phyloP scores from a whole-genome alignment of 169 alveolate genomes.

The Plasmodium malariae region DNA sequence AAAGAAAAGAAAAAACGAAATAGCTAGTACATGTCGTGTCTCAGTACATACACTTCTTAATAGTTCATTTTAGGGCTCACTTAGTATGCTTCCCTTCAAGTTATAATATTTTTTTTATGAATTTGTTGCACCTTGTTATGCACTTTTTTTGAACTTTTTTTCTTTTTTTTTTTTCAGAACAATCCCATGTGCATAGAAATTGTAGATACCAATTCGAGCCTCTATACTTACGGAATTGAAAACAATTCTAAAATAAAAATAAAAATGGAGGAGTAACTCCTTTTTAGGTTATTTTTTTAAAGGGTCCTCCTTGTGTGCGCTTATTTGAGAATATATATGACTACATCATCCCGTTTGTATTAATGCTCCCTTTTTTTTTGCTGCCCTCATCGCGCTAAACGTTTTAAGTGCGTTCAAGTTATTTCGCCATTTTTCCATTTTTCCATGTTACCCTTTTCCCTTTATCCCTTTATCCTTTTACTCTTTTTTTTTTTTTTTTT shows the following conservation, averaged over 20 bases:
- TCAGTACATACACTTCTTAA: not conserved
- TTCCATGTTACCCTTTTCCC: too few relatives aligned
- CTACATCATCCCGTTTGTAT: not conserved
- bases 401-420: too few relatives aligned
- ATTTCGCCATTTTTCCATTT: too few relatives aligned
- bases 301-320: not conserved
- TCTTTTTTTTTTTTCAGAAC: constrained; percentile 31
- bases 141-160: not conserved
- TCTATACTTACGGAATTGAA: constrained; percentile 73
- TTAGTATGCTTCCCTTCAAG: not conserved
- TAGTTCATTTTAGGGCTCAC: not conserved
- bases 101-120: not conserved
- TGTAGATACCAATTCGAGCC: constrained; percentile 67
- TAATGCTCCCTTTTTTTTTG: too few relatives aligned
- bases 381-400: too few relatives aligned
- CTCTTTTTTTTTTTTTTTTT: too few relatives aligned
- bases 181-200: constrained; percentile 69
- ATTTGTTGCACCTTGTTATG: not conserved
- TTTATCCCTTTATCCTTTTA: too few relatives aligned
- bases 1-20: not conserved
- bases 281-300: not conserved
- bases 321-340: not conserved
- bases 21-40: not conserved
- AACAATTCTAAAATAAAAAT: constrained; percentile 71
- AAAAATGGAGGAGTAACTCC: constrained; percentile 35